Percentiles rank a stretch among this genome's conserved stretches.
These are phyloP conservation scores for Keithomyces neogunnii DNA, from an alignment of 2,329 filamentous ascomycete genomes.

Conservation along the genomic window DNA sequence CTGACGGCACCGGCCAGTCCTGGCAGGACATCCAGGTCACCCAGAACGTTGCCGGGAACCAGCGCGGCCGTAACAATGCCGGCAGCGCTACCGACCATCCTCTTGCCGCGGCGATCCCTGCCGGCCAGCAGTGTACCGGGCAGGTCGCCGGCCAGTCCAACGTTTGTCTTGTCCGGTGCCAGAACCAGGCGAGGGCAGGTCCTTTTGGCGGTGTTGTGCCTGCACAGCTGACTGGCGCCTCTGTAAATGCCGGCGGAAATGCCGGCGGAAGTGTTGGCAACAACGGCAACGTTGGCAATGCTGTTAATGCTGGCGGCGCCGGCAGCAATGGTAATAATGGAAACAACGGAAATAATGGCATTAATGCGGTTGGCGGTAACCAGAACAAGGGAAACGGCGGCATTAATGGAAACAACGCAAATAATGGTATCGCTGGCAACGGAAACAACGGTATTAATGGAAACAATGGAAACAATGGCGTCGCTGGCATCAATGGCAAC, in stretches of 20 bases:
- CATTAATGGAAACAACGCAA: not conserved
- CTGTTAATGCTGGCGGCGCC: not conserved
- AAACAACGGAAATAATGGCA: not conserved
- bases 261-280: not conserved
- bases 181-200: constrained; percentile 51
- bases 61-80: constrained; percentile 31
- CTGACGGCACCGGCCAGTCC: constrained; percentile 44
- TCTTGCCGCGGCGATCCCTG: constrained; percentile 50
- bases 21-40: constrained; percentile 49
- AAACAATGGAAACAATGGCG: not conserved
- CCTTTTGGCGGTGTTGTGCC: constrained; percentile 52
- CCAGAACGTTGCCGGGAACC: constrained; percentile 19
- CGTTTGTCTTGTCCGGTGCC: constrained; percentile 54
- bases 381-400: too few species aligned
- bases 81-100: constrained; percentile 35
- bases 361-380: not conserved
- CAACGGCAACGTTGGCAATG: not conserved
- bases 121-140: constrained; percentile 48
- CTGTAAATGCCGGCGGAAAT: not conserved
- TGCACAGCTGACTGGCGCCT: constrained; percentile 17
- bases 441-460: not conserved
- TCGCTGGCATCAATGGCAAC: not conserved
- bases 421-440: too few species aligned
- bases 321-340: not conserved
- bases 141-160: constrained; percentile 49